Percentiles rank a stretch among this genome's conserved stretches.
These are phyloP conservation scores for Cucumis melo DNA, from an alignment of 306 rosid genomes.

Conservation along the genomic window DNA sequence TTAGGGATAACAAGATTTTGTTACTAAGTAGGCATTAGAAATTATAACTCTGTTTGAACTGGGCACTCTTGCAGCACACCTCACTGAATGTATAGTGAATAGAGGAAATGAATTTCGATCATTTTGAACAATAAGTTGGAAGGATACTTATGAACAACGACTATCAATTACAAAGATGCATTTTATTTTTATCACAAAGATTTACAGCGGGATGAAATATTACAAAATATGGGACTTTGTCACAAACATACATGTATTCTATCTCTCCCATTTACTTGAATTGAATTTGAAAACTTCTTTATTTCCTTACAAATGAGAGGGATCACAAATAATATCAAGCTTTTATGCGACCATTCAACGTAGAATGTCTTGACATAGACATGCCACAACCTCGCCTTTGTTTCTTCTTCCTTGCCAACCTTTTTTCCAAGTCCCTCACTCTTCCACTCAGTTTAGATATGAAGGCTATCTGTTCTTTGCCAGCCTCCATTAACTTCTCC, in stretches of 20 bases:
- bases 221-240: neutral
- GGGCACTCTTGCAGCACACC: too few relatives aligned
- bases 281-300: neutral
- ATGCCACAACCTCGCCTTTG: neutral
- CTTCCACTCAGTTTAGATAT: constrained; percentile 42
- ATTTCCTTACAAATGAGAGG: neutral
- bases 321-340: neutral
- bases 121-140: neutral
- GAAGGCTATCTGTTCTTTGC: constrained; percentile 42
- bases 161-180: neutral
- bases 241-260: neutral
- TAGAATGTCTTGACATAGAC: neutral
- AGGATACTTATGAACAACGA: neutral
- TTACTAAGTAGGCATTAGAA: too few relatives aligned
- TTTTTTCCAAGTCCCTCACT: constrained; percentile 61
- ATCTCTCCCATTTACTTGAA: neutral
- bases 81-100: too few relatives aligned
- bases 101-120: too few relatives aligned
- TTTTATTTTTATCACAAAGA: neutral
- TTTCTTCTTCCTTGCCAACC: constrained; percentile 35
- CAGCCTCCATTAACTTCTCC: constrained; percentile 47
- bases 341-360: neutral
- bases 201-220: neutral
- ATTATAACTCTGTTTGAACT: too few relatives aligned
- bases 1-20: too few relatives aligned